Conservation (phyloP, 78 protist genomes). For the Cavenderia fasciculata region DNA sequence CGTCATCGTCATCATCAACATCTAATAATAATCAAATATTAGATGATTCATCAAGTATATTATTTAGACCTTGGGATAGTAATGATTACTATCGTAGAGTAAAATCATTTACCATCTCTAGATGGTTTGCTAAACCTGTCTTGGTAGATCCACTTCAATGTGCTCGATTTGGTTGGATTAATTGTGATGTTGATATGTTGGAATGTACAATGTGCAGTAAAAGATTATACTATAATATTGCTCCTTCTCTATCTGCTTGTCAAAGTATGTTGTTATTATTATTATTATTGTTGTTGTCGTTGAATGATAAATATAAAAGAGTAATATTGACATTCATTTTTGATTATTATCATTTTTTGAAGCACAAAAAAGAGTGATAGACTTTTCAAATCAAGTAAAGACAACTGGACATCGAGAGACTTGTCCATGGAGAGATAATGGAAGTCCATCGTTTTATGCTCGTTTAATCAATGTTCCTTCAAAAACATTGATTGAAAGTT, state of each 20-base stretch:
- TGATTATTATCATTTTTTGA: no score
- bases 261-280: neutral
- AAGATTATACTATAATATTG: slow-evolving; percentile 36
- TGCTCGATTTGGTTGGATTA: slow-evolving; percentile 70
- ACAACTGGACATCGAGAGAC: slow-evolving; percentile 46
- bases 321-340: neutral
- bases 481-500: slow-evolving; percentile 22
- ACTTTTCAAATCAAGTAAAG: neutral
- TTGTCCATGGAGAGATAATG: slow-evolving; percentile 73
- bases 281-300: neutral
- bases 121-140: slow-evolving; percentile 69
- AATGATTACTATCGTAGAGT: slow-evolving; percentile 49
- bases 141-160: slow-evolving; percentile 59
- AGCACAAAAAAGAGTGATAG: slow-evolving; percentile 13
- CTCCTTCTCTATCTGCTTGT: neutral
- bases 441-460: slow-evolving; percentile 60
- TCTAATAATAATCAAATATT: neutral
- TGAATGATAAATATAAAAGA: neutral
- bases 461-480: slow-evolving; percentile 38
- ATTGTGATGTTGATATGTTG: slow-evolving; percentile 68
- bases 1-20: neutral
- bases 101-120: slow-evolving; percentile 12
- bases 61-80: slow-evolving; percentile 60
- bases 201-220: slow-evolving; percentile 56
- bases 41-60: no score